Evolutionary conservation across 768 basidiomycete genomes (phyloP).

Genomic region (Kwoniella mangroviensis): DNA sequence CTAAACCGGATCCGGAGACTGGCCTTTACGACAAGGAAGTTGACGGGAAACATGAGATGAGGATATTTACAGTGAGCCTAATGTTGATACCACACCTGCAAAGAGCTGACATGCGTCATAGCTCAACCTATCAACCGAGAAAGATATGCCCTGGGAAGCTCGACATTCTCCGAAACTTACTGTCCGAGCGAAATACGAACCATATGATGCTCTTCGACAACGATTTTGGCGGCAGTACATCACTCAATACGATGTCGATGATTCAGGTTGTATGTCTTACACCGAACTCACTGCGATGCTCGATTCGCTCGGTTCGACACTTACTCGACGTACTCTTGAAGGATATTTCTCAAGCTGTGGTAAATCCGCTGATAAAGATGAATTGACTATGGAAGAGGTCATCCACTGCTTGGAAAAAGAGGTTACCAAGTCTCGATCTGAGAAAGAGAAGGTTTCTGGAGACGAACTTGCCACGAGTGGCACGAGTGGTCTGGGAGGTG

Average conservation of each 20-base stretch:
- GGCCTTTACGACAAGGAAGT: slow-evolving; percentile 65
- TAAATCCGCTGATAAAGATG: slow-evolving; percentile 69
- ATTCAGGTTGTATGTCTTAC: slow-evolving; percentile 72
- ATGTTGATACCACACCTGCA: background rate
- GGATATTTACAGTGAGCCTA: slow-evolving; percentile 64
- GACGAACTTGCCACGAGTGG: slow-evolving; percentile 57
- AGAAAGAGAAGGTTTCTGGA: slow-evolving; percentile 70
- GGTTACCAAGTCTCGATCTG: slow-evolving; percentile 71
- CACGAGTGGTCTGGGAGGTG: slow-evolving; percentile 33
- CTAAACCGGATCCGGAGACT: slow-evolving; percentile 65
- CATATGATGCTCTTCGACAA: slow-evolving; percentile 87
- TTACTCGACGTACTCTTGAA: slow-evolving; percentile 76
- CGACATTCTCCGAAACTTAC: slow-evolving; percentile 67
- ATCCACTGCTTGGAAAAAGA: slow-evolving; percentile 86
- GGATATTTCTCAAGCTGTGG: slow-evolving; percentile 76
- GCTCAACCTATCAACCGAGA: slow-evolving; percentile 67
- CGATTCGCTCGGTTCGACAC: slow-evolving; percentile 92
- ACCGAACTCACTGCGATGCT: slow-evolving; percentile 93
- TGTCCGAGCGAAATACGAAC: slow-evolving; percentile 86
- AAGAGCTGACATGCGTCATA: slow-evolving; percentile 25
- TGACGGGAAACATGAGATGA: slow-evolving; percentile 70
- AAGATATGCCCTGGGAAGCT: slow-evolving; percentile 72
- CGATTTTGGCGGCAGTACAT: slow-evolving; percentile 89
- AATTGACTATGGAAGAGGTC: slow-evolving; percentile 76
- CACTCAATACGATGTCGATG: slow-evolving; percentile 86